Evolutionary conservation across 352 stramenopile genomes (phyloP), one percentile per base, ranked within the genome.

Genomic region (Thalassiosira mediterranea): DNA sequence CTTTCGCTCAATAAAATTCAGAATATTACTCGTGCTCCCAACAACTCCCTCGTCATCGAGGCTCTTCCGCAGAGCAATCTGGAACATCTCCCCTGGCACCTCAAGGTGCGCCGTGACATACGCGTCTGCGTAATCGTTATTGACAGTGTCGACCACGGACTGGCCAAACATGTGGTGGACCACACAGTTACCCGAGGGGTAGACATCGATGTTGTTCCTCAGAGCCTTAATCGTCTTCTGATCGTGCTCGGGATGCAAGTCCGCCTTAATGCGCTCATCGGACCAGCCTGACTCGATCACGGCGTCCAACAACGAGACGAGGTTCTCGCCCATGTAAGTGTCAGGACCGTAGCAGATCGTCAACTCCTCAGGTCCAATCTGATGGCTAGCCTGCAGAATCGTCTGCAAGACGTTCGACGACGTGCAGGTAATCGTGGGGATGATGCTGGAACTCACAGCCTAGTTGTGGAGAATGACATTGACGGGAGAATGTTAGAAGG

Each of bases 41-140:
- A 98, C 95, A 8, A 98, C 95, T 42, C 96, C 96, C 31, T 94
- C 89, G 68, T 93, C 95, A 31, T 95, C 94, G 76, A 97, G 60
- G 38, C 69, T 93, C 42, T 96, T 96, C 66, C 97, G 91, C 89
- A 98, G 97, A 13, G 96, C 96, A 37, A 98, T 93, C 66, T 96
- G 96, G 73, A 98, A 98, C 96, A 98, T 98, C 91, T 98, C 96
- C n/a, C 96, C 96, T 7, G 96, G 96, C 26, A 98, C 96, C 88
- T 98, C 96, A 78, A 98, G 95, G 84, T 98, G 96, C 25, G 96
- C 96, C 44, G 96, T 98, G 52, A 98, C 90, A 84, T 95, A 98
- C 2, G 95, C 95, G 77, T 98, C 92, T 29, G 83, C 81, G 59
- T 97, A 91, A 28, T 95, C 86, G 3, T 91, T 87, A 49, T 62